Evolutionary conservation across 1,284 basidiomycete species (phyloP).

Genomic region (Leccinum fallax): DNA sequence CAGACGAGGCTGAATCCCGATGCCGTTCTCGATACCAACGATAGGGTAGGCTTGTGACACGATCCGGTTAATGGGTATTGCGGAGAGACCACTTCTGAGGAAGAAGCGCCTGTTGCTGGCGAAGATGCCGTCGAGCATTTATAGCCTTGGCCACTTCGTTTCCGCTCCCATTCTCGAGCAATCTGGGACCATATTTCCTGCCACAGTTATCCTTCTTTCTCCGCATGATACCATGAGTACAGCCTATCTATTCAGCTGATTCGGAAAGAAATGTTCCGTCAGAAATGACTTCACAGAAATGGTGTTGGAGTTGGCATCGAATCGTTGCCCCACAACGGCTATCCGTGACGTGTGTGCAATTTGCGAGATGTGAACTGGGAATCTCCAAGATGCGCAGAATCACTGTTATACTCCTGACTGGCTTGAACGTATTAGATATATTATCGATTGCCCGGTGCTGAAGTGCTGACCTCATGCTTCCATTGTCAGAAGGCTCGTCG

Average conservation of each 20-base stretch:
- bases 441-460: no score
- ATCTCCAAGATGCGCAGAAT: neutral
- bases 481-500: no score
- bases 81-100: neutral
- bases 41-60: conserved; percentile 16
- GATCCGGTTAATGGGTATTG: neutral
- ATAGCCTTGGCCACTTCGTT: neutral
- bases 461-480: neutral
- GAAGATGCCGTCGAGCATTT: conserved; percentile 4
- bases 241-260: neutral
- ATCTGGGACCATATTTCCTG: neutral
- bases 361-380: neutral
- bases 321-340: neutral
- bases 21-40: neutral
- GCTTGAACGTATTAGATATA: neutral
- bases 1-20: conserved; percentile 15
- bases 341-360: neutral
- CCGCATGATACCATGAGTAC: neutral
- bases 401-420: neutral
- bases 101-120: neutral
- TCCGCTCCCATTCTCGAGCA: neutral
- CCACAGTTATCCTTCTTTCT: neutral
- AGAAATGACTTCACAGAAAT: neutral
- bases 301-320: neutral
- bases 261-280: neutral